phyloP scores from a whole-genome alignment of 768 basidiomycete species.

The Chiua virens region DNA sequence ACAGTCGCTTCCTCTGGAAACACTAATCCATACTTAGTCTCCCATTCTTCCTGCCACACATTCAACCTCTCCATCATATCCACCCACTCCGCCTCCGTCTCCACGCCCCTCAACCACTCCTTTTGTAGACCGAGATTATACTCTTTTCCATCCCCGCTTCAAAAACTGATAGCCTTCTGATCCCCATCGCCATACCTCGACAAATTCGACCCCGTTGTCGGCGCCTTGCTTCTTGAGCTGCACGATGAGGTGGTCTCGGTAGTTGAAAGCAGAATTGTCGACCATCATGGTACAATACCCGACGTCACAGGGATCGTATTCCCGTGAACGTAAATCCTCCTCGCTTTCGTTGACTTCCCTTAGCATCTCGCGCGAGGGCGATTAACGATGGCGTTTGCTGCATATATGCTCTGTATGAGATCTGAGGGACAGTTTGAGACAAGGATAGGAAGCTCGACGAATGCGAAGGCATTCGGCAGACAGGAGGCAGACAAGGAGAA shows the following conservation, averaged over 20 bases:
- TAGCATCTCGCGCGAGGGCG: slow-evolving; percentile 43
- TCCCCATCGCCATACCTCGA: slow-evolving; percentile 50
- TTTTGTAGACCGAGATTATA: slow-evolving; percentile 41
- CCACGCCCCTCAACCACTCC: slow-evolving; percentile 48
- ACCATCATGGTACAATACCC: slow-evolving; percentile 53
- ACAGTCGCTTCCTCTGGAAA: slow-evolving; percentile 4
- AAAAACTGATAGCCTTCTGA: slow-evolving; percentile 33
- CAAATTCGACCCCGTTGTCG: slow-evolving; percentile 43
- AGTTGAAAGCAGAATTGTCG: slow-evolving; percentile 34
- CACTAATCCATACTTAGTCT: slow-evolving; percentile 28
- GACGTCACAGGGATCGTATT: slow-evolving; percentile 47
- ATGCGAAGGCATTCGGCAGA: slow-evolving; percentile 52
- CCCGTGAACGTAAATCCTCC: slow-evolving; percentile 37
- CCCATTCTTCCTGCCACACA: slow-evolving; percentile 55
- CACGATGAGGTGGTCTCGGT: slow-evolving; percentile 36
- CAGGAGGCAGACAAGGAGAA: slow-evolving; percentile 48
- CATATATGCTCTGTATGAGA: slow-evolving; percentile 44
- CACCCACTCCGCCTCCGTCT: slow-evolving; percentile 53
- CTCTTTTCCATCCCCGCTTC: slow-evolving; percentile 44
- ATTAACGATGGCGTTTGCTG: slow-evolving; percentile 45
- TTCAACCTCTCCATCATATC: slow-evolving; percentile 47
- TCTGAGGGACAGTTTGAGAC: slow-evolving; percentile 39
- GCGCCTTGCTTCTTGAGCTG: slow-evolving; percentile 22
- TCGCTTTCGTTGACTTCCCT: slow-evolving; percentile 42
- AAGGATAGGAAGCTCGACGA: slow-evolving; percentile 51